Evolutionary conservation across 352 stramenopile genomes (phyloP).

Genomic region (Phytopythium helicoides): DNA sequence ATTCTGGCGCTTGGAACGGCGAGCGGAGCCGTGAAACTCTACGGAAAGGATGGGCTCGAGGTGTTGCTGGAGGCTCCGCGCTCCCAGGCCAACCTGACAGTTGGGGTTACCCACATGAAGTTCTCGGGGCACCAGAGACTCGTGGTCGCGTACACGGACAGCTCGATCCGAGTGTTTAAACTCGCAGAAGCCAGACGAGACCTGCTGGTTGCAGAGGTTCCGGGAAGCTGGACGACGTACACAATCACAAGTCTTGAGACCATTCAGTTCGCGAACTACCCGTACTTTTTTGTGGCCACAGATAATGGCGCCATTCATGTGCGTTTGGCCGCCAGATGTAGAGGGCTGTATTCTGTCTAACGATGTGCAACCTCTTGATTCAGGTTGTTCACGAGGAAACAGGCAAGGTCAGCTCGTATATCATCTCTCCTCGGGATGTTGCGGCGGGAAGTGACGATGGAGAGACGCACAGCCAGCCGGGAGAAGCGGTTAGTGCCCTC

Average conservation of each 20-base stretch:
- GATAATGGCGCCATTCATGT: constrained; percentile 65
- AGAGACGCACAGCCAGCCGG: constrained; percentile 14
- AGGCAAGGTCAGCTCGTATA: constrained; percentile 61
- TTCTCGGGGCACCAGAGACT: constrained; percentile 68
- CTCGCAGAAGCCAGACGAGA: constrained; percentile 28
- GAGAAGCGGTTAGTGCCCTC: constrained; percentile 43
- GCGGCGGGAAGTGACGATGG: constrained; percentile 6
- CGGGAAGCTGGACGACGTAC: constrained; percentile 60
- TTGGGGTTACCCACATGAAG: constrained; percentile 50
- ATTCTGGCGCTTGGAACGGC: constrained; percentile 68
- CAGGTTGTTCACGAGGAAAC: constrained; percentile 80
- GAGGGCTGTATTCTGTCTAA: too few species aligned
- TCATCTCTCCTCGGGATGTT: constrained; percentile 50
- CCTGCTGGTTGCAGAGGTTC: constrained; percentile 13
- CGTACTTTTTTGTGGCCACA: constrained; percentile 72
- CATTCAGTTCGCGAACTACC: constrained; percentile 45
- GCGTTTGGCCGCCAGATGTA: constrained; percentile 5
- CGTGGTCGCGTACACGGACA: constrained; percentile 63
- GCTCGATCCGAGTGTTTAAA: constrained; percentile 61
- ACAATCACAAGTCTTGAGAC: constrained; percentile 68
- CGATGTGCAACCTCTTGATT: too few species aligned
- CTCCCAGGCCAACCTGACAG: constrained; percentile 25
- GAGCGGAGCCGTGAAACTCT: constrained; percentile 64
- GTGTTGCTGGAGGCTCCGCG: constrained; percentile 45
- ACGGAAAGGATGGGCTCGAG: constrained; percentile 58